Percentiles rank a stretch among this genome's conserved stretches.
Evolutionary conservation across 352 stramenopile species (phyloP).

Genomic region (Phytophthora quininea): DNA sequence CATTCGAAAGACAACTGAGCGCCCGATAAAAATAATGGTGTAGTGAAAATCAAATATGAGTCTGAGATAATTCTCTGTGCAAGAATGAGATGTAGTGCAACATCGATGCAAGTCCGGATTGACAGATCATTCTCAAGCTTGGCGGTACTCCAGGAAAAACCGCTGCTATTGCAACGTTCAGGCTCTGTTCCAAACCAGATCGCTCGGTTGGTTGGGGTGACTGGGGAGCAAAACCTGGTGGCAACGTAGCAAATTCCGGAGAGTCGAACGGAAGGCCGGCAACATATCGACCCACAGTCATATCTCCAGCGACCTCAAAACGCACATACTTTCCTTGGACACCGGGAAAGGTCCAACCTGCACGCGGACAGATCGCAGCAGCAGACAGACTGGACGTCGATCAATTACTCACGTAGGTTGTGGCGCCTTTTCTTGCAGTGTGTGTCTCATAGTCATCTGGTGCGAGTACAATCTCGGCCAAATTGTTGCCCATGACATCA

Average conservation of each 20-base stretch:
- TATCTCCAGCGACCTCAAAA: conserved; percentile 25
- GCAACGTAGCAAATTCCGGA: conserved; percentile 18
- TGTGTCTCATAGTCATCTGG: conserved; percentile 20
- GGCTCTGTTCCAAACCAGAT: not conserved
- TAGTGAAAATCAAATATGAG: conserved; percentile 2
- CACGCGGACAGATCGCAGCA: conserved; percentile 13
- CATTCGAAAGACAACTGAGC: not conserved
- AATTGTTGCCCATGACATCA: not conserved
- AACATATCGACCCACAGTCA: conserved; percentile 20
- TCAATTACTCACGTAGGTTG: conserved; percentile 15
- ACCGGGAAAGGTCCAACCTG: conserved; percentile 18
- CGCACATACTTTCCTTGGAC: conserved; percentile 26
- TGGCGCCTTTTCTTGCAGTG: conserved; percentile 19
- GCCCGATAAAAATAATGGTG: not conserved
- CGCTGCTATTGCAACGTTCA: conserved; percentile 4
- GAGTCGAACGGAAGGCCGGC: conserved; percentile 15
- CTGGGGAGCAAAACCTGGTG: conserved; percentile 9
- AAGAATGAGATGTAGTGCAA: conserved; percentile 3
- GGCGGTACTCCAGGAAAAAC: conserved; percentile 11
- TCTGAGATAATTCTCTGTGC: not conserved
- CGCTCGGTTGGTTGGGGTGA: not conserved
- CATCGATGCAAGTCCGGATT: conserved; percentile 12
- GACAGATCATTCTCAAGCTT: conserved; percentile 1
- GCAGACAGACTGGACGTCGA: conserved; percentile 18
- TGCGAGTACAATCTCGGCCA: not conserved